Conservation (phyloP, 371 early-diverging fungal genomes). For the Haplosporangium sp. region DNA sequence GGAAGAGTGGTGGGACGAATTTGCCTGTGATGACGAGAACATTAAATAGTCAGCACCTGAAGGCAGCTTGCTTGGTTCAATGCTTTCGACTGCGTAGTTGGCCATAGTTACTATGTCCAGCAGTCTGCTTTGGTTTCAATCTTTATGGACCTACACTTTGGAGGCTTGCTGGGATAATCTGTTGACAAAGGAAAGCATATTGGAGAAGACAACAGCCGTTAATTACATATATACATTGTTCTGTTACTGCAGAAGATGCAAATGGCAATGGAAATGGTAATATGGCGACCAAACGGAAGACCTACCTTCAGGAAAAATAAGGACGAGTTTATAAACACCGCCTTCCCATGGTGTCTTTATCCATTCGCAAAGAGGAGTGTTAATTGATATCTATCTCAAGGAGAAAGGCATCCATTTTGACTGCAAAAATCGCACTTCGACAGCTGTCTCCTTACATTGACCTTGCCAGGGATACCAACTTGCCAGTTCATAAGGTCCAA, state of each 20-base stretch:
- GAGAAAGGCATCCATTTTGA: background rate
- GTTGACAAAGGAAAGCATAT: background rate
- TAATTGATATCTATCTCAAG: background rate
- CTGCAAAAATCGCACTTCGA: too few species aligned
- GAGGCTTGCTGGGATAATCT: constrained; percentile 89
- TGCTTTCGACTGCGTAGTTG: too few species aligned
- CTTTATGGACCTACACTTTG: constrained; percentile 72
- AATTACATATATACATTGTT: background rate
- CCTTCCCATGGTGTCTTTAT: constrained; percentile 94
- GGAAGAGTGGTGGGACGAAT: constrained; percentile 94
- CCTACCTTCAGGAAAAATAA: constrained; percentile 91
- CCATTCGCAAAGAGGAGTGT: background rate
- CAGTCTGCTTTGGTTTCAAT: too few species aligned
- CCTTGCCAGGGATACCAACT: constrained; percentile 95
- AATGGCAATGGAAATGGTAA: background rate
- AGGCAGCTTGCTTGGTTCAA: too few species aligned
- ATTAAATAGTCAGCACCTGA: background rate
- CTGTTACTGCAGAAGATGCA: background rate
- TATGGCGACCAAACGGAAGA: background rate
- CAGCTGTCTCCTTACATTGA: constrained; percentile 57
- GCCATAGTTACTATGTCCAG: too few species aligned
- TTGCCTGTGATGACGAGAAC: constrained; percentile 60
- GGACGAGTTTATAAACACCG: constrained; percentile 92
- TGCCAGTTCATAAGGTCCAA: constrained; percentile 93
- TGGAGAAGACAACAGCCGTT: background rate